Evolutionary conservation across 2,329 filamentous ascomycete species (phyloP).

Genomic region (Fusarium domesticum): DNA sequence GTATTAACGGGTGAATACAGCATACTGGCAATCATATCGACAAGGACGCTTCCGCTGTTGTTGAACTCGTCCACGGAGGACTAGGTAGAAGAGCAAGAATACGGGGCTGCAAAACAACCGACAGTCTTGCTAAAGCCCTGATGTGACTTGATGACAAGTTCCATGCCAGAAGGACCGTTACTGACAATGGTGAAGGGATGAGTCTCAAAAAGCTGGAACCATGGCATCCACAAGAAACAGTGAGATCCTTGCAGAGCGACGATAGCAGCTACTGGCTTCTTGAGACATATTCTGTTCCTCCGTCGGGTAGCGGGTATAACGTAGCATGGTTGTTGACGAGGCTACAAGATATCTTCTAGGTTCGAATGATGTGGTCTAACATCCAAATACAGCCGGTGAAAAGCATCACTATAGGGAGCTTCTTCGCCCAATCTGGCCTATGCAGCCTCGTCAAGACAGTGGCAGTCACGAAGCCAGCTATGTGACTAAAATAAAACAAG

Average conservation of each 20-base stretch:
- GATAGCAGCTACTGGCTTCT: slow-evolving; percentile 37
- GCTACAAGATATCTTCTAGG: not conserved
- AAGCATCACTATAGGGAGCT: slow-evolving; percentile 38
- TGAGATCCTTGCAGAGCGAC: slow-evolving; percentile 35
- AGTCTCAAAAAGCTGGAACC: slow-evolving; percentile 48
- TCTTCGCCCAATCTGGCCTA: slow-evolving; percentile 39
- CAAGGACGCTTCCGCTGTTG: slow-evolving; percentile 27
- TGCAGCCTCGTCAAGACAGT: slow-evolving; percentile 43
- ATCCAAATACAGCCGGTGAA: slow-evolving; percentile 42
- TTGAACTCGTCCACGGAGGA: slow-evolving; percentile 49
- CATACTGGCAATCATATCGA: slow-evolving; percentile 29
- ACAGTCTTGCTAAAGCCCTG: slow-evolving; percentile 53
- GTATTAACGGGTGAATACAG: no score
- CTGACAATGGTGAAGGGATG: slow-evolving; percentile 56
- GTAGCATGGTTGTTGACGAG: slow-evolving; percentile 27
- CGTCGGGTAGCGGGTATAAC: slow-evolving; percentile 42
- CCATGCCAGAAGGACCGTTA: slow-evolving; percentile 38
- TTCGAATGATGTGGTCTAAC: slow-evolving; percentile 42
- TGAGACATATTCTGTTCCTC: slow-evolving; percentile 45
- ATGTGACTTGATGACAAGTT: slow-evolving; percentile 50
- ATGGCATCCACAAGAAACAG: slow-evolving; percentile 55
- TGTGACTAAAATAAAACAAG: slow-evolving; percentile 45
- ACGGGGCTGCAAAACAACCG: slow-evolving; percentile 41
- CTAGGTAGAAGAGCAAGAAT: slow-evolving; percentile 42
- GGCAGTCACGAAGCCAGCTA: slow-evolving; percentile 40